Evolutionary conservation across 352 stramenopile genomes (phyloP).

Genomic region (Phytophthora palmivora): DNA sequence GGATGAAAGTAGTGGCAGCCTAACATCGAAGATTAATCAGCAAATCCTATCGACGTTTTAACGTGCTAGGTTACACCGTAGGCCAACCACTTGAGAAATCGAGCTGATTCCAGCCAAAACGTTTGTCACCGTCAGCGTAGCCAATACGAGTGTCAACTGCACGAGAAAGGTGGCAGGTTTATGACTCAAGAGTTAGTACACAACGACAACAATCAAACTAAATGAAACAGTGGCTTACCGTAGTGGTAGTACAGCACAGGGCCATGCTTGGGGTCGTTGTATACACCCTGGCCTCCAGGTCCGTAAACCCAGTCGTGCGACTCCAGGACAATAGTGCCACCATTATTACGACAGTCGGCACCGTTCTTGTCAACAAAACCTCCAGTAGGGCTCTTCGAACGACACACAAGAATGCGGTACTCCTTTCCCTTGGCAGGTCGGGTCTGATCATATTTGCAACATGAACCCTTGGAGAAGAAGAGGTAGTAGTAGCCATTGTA

Average conservation of each 20-base stretch:
- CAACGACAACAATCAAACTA: neutral
- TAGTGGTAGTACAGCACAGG: conserved; percentile 67
- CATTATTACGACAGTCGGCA: conserved; percentile 43
- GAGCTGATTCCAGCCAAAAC: conserved; percentile 61
- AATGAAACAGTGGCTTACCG: conserved; percentile 31
- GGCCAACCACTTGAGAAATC: conserved; percentile 59
- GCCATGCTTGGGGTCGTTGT: conserved; percentile 48
- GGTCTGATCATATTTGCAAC: conserved; percentile 40
- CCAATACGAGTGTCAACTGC: conserved; percentile 54
- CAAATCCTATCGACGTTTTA: neutral
- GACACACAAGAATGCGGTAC: conserved; percentile 56
- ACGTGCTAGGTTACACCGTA: conserved; percentile 29
- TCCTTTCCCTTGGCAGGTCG: conserved; percentile 50
- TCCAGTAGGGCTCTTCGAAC: conserved; percentile 40
- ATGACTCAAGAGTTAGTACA: conserved; percentile 5
- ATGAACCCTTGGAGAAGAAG: conserved; percentile 52
- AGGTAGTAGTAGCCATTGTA: conserved; percentile 53
- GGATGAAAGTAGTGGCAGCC: too few species aligned
- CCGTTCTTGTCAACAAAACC: conserved; percentile 52
- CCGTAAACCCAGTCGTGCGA: conserved; percentile 53
- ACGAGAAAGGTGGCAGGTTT: neutral
- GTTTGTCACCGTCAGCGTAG: conserved; percentile 57
- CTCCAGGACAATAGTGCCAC: conserved; percentile 53
- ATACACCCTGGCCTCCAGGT: conserved; percentile 55
- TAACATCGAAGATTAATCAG: neutral